A percentile compares a stretch with the other conserved stretches of the same genome.
These are phyloP conservation scores for Russula dissimulans DNA, from an alignment of 768 basidiomycete genomes.

Conservation along the genomic window DNA sequence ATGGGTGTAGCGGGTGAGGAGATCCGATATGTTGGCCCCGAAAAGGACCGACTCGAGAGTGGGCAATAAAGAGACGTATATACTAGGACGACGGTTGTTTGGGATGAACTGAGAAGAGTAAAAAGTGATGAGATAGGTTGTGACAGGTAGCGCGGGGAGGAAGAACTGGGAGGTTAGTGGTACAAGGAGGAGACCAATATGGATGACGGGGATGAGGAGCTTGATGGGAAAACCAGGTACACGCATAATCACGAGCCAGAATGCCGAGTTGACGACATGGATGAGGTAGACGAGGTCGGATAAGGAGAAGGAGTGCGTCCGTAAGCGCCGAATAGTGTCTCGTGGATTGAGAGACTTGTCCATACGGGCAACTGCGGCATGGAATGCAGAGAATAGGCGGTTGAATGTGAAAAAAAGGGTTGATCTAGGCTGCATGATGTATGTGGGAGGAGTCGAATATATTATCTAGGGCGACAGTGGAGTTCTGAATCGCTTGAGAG, in stretches of 20 bases:
- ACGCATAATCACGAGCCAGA: slow-evolving; percentile 70
- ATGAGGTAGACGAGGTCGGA: slow-evolving; percentile 57
- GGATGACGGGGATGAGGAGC: slow-evolving; percentile 66
- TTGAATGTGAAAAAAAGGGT: slow-evolving; percentile 2
- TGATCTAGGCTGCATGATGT: slow-evolving; percentile 7
- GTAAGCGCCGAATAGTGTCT: slow-evolving; percentile 53
- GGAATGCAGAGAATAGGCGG: slow-evolving; percentile 36
- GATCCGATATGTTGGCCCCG: slow-evolving; percentile 95
- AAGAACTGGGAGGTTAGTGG: slow-evolving; percentile 90
- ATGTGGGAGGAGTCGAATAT: neutral
- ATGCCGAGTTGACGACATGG: slow-evolving; percentile 49
- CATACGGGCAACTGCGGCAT: slow-evolving; percentile 54
- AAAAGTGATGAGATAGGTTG: slow-evolving; percentile 79
- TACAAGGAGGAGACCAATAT: slow-evolving; percentile 57
- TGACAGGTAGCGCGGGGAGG: slow-evolving; percentile 77
- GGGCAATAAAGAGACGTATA: slow-evolving; percentile 88
- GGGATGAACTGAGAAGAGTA: slow-evolving; percentile 87
- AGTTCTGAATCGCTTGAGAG: neutral
- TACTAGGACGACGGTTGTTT: slow-evolving; percentile 58
- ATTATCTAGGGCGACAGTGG: neutral
- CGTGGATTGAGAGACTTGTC: slow-evolving; percentile 70
- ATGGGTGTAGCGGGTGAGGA: slow-evolving; percentile 91
- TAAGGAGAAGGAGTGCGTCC: slow-evolving; percentile 44
- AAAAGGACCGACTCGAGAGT: slow-evolving; percentile 93
- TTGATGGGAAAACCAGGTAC: slow-evolving; percentile 63